A percentile compares a stretch with the other conserved stretches of the same genome.
Conservation (phyloP, 805 yeast genomes). For the Yarrowia bubula region DNA sequence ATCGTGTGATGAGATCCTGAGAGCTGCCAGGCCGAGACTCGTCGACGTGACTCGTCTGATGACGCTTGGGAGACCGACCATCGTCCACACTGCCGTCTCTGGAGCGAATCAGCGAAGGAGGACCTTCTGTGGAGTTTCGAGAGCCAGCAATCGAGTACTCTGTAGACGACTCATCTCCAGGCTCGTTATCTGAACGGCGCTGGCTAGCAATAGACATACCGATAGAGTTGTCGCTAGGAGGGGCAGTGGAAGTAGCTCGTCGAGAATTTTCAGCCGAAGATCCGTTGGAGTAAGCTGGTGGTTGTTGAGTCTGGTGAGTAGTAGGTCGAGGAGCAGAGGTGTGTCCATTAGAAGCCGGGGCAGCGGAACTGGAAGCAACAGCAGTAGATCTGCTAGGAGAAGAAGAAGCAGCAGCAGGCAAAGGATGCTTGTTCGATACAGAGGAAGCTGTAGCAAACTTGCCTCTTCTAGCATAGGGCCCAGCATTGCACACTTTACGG, state of each 20-base stretch:
- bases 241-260: neutral
- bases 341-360: neutral
- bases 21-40: neutral
- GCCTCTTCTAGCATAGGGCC: neutral
- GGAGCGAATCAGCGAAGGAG: neutral
- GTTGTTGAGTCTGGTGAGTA: neutral
- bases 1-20: neutral
- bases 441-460: neutral
- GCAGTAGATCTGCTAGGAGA: neutral
- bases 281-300: neutral
- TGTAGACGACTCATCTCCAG: neutral
- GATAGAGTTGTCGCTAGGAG: neutral
- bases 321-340: neutral
- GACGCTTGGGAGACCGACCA: constrained; percentile 7
- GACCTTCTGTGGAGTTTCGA: neutral
- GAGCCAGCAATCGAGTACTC: constrained; percentile 21
- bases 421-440: neutral
- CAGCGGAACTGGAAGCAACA: neutral
- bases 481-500: neutral
- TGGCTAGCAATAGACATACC: constrained; percentile 13
- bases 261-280: neutral
- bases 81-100: constrained; percentile 1
- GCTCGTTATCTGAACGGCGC: neutral
- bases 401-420: neutral
- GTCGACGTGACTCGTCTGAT: neutral